Conservation (phyloP, 805 yeast genomes). For the Candida corydali region DNA sequence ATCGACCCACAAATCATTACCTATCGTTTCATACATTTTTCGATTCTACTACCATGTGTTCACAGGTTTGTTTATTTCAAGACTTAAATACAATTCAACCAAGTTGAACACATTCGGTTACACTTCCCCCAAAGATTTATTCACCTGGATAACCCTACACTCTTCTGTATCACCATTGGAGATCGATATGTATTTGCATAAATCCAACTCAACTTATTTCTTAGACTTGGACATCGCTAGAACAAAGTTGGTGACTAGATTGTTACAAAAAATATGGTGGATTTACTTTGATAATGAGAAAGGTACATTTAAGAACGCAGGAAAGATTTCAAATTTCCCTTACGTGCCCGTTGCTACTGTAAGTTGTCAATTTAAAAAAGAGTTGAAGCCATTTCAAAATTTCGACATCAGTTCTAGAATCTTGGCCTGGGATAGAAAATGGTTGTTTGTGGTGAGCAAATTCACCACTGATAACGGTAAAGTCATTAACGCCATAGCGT, state of each 20-base stretch:
- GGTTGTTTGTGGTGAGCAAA: conserved; percentile 70
- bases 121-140: conserved; percentile 29
- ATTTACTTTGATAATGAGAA: conserved; percentile 36
- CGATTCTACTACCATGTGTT: conserved; percentile 54
- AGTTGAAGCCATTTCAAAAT: conserved; percentile 61
- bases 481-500: conserved; percentile 54
- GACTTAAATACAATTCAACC: conserved; percentile 16
- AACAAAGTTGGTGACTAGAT: conserved; percentile 51
- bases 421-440: conserved; percentile 81
- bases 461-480: conserved; percentile 45
- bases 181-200: conserved; percentile 83
- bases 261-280: conserved; percentile 55
- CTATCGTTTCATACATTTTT: conserved; percentile 54
- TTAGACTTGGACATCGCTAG: conserved; percentile 78
- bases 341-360: conserved; percentile 78
- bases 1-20: conserved; percentile 59
- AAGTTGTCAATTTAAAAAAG: conserved; percentile 62
- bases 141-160: conserved; percentile 37
- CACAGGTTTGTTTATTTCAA: conserved; percentile 38
- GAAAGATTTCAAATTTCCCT: conserved; percentile 37
- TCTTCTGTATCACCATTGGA: conserved; percentile 74
- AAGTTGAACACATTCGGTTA: conserved; percentile 30
- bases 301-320: conserved; percentile 25
- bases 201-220: conserved; percentile 82
- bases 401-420: conserved; percentile 57